A percentile compares a stretch with the other conserved stretches of the same genome.
Conservation (phyloP, 371 early-diverging fungal genomes). For the Syncephalis plumigaleata region DNA sequence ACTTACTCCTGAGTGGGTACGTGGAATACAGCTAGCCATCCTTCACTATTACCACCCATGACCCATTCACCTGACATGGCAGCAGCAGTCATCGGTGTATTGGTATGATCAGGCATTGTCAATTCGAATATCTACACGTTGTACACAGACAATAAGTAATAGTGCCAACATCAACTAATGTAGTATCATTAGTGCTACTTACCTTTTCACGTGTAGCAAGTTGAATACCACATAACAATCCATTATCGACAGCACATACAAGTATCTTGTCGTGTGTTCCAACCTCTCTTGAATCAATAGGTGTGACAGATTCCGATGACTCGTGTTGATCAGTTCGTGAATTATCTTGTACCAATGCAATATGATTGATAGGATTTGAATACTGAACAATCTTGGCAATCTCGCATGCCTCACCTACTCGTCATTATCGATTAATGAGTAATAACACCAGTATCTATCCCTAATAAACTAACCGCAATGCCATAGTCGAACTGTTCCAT, state of each 20-base stretch:
- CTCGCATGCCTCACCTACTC: slow-evolving; percentile 11
- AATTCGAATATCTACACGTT: no score
- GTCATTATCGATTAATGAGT: background rate
- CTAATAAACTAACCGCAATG: slow-evolving; percentile 20
- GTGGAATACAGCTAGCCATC: no score
- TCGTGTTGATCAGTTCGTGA: background rate
- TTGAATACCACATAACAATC: slow-evolving; percentile 21
- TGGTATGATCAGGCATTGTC: no score
- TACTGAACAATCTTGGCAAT: slow-evolving; percentile 20
- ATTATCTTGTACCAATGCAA: slow-evolving; percentile 7
- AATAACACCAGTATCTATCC: background rate
- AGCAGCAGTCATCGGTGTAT: no score
- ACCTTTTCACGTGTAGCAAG: slow-evolving; percentile 26
- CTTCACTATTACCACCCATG: no score
- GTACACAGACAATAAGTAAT: no score
- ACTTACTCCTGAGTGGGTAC: no score
- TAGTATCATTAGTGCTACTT: no score
- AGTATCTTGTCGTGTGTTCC: slow-evolving; percentile 23
- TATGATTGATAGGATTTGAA: slow-evolving; percentile 14
- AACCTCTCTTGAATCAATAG: slow-evolving; percentile 21
- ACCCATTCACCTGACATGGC: no score
- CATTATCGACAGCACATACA: slow-evolving; percentile 17
- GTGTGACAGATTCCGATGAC: background rate
- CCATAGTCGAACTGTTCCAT: slow-evolving; percentile 28
- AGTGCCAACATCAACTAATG: no score